Base-by-base conservation (phyloP, 2,329 filamentous ascomycete genomes). In the Fusarium piperis region DNA sequence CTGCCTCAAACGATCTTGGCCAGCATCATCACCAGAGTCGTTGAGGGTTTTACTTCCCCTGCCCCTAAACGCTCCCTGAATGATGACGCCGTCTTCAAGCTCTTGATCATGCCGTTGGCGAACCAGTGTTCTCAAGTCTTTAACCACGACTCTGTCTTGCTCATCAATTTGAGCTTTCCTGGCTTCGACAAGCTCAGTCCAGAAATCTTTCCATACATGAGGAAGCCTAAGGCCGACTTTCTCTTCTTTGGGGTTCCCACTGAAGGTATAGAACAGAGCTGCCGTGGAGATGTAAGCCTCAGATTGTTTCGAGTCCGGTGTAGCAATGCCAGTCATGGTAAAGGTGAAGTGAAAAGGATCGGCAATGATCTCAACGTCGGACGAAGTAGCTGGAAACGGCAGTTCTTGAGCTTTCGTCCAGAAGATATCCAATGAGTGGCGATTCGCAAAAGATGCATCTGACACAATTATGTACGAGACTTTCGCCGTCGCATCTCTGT, bases 281-380 rank as follows among this genome's bases (percentile, higher is more conserved):
- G 90, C 86, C 0, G 94, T 97, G 7, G 94, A 93, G 44, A 96
- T 88, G 74, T 92, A 98, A 1, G 92, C 91, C 80, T 98, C 95
- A 7, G 96, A 97, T 78, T 99, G 95, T 71, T 91, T 90, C 13
- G 86, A 74, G 59, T 94, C 92, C 0, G 94, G 90, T 0, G 94
- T 92, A 12, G 94, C 92, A 46, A 97, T 81, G 0, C 87, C 86
- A 5, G 83, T 85, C 92, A 98, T 97, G 44, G 91, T 92, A 73
- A 96, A 90, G 12, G 84, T 88, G 26, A 92, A 89, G 35, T 85
- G 84, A 18, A 81, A 86, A 6, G 88, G 83, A 15, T 84, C 83
- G 12, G 83, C 79, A 26, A 81, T 79, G 13, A 84, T 78, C 64
- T 88, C 84, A 11, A 89, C 77, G 3, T 85, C 82, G 2, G 82